Evolutionary conservation across 768 basidiomycete genomes (phyloP), one percentile per base, ranked within the genome.

Genomic region (Crassisporium funariophilum): DNA sequence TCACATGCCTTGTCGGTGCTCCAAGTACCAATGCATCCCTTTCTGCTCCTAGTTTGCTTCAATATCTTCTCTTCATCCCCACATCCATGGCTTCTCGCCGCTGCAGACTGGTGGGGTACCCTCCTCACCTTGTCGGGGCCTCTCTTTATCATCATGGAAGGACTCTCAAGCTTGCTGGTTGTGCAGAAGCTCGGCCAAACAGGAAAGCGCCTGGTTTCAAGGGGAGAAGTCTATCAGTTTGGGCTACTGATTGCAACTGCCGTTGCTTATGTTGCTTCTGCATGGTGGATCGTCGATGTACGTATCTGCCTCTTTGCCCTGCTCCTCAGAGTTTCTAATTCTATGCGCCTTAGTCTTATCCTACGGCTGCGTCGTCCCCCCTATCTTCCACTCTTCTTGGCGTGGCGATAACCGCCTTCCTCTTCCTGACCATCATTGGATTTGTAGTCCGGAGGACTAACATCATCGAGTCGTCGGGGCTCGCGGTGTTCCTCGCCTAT

Each of bases 391-490:
- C 94, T 2, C 72, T 98, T 8, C 74, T 98, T 13, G 95, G 95
- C 2, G 87, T 86, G 2, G 90, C 91, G 2, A 70, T 95, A 47
- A 92, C 94, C 1, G 83, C 91, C 8, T 86, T 95, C 60, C 66
- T 95, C 22, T 98, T 97, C 69, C 75, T 97, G 33, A 93, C 93
- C 1, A 75, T 89, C 55, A 95, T 98, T 53, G 95, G 95, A 5
- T 95, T 98, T 65, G 83, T 82, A 6, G 66, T 94, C 52, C 82
- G 91, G 44, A 78, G 91, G 41, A 95, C 94, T 33, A 95, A 95
- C 58, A 88, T 95, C 39, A 86, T 97, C 45, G 95, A 98, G 65
- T 92, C 92, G 3, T 85, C 88, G 2, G 83, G 89, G 38, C 81
- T 98, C 20, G 86, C 91, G 3, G 73, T 95, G 20, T 91, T 95